Evolutionary conservation across 345 rosid genomes (phyloP).

Genomic region (Clarkia xantiana): DNA sequence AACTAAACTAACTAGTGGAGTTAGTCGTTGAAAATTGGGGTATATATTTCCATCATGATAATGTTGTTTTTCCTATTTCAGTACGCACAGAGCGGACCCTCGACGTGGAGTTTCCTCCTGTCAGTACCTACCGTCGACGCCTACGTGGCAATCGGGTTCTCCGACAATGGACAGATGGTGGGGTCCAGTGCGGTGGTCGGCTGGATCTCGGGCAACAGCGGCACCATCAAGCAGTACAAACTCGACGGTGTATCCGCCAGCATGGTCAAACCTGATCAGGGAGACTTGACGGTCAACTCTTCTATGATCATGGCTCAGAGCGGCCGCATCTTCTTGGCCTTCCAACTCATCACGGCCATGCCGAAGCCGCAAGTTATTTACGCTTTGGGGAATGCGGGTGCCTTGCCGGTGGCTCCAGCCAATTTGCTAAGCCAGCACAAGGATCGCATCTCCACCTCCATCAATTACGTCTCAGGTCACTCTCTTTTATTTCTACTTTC

Average conservation of each 20-base stretch:
- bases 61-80: constrained; percentile 9
- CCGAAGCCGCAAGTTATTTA: constrained; percentile 38
- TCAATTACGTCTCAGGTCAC: constrained; percentile 57
- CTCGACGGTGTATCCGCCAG: constrained; percentile 25
- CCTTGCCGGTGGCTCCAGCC: constrained; percentile 31
- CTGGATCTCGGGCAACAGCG: constrained; percentile 35
- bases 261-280: constrained; percentile 41
- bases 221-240: constrained; percentile 28
- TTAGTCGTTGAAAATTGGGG: too few relatives aligned
- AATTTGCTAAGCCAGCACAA: constrained; percentile 37
- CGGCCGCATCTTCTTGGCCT: constrained; percentile 45
- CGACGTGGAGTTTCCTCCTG: constrained; percentile 65
- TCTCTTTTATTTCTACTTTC: too few relatives aligned
- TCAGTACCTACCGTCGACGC: constrained; percentile 37
- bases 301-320: constrained; percentile 30
- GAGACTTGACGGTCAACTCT: constrained; percentile 27
- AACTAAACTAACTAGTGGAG: too few relatives aligned
- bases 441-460: constrained; percentile 24
- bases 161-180: constrained; percentile 40
- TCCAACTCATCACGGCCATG: constrained; percentile 30
- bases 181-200: constrained; percentile 78
- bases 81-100: constrained; percentile 25
- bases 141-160: constrained; percentile 63
- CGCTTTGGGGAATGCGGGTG: constrained; percentile 39
- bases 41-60: too few relatives aligned